phyloP scores from a whole-genome alignment of 2,329 filamentous ascomycete species.

The Neodidymelliopsis sp. region DNA sequence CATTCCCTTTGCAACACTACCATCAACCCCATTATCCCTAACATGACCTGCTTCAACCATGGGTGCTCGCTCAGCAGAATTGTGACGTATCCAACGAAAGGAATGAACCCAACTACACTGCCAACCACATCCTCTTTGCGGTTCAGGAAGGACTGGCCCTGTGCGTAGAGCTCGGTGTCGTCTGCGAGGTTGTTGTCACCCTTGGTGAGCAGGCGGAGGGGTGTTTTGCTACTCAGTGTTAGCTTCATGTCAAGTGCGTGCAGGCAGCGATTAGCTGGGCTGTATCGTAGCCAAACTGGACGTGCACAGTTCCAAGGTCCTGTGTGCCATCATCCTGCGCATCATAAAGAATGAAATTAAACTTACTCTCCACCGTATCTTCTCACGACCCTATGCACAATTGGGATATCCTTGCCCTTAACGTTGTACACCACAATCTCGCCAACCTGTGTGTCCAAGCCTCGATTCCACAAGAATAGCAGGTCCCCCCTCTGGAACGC shows the following conservation, averaged over 20 bases:
- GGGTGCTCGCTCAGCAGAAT: constrained; percentile 95
- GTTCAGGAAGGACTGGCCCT: constrained; percentile 84
- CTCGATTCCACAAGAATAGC: constrained; percentile 78
- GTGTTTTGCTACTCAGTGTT: constrained; percentile 50
- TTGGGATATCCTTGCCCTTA: constrained; percentile 92
- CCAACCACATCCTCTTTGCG: constrained; percentile 87
- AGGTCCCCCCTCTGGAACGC: constrained; percentile 82
- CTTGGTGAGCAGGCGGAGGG: constrained; percentile 83
- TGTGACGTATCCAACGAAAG: constrained; percentile 95
- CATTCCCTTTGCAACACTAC: constrained; percentile 92
- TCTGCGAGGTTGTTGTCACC: constrained; percentile 96
- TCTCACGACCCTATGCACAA: constrained; percentile 91
- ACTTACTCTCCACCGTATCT: constrained; percentile 66
- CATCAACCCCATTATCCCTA: constrained; percentile 93
- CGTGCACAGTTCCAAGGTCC: background rate
- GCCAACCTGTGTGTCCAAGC: constrained; percentile 69
- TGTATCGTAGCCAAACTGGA: too few relatives aligned
- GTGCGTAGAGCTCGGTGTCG: constrained; percentile 89
- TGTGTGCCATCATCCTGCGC: background rate
- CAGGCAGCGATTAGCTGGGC: too few relatives aligned
- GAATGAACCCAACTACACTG: constrained; percentile 89
- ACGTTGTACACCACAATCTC: constrained; percentile 86
- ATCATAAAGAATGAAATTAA: background rate
- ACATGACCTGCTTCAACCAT: constrained; percentile 94
- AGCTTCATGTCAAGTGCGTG: too few relatives aligned